A percentile compares a stretch with the other conserved stretches of the same genome.
These are phyloP conservation scores for Bruguiera parviflora DNA, from an alignment of 345 rosid species.

Conservation along the genomic window DNA sequence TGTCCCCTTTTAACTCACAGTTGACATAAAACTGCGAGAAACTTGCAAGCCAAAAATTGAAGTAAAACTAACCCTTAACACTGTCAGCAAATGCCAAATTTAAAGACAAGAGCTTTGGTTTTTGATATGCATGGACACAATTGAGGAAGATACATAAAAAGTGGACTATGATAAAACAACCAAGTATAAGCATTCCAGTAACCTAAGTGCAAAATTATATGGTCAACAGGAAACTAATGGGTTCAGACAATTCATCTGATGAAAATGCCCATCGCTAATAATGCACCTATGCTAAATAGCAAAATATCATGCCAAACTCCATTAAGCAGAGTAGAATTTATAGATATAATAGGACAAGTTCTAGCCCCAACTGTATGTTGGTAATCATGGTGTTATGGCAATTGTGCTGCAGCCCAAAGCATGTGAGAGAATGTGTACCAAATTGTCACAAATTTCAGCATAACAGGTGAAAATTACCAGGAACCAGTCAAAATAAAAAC, in stretches of 20 bases:
- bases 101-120: no score
- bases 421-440: slow-evolving; percentile 19
- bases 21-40: background rate
- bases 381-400: background rate
- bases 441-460: slow-evolving; percentile 24
- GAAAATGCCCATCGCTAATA: background rate
- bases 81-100: background rate
- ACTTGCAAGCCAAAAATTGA: slow-evolving; percentile 8
- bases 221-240: background rate
- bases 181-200: background rate
- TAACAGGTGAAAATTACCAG: slow-evolving; percentile 17
- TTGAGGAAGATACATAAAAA: no score
- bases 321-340: background rate
- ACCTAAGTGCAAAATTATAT: background rate
- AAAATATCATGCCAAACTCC: background rate
- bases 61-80: background rate
- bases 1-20: background rate
- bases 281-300: background rate
- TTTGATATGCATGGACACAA: no score
- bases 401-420: slow-evolving; percentile 15
- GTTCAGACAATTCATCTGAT: background rate
- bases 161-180: no score
- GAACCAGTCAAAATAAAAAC: slow-evolving; percentile 16
- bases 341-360: background rate
- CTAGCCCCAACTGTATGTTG: background rate